Evolutionary conservation across 805 yeast genomes (phyloP).

Genomic region (Pichia exigua): DNA sequence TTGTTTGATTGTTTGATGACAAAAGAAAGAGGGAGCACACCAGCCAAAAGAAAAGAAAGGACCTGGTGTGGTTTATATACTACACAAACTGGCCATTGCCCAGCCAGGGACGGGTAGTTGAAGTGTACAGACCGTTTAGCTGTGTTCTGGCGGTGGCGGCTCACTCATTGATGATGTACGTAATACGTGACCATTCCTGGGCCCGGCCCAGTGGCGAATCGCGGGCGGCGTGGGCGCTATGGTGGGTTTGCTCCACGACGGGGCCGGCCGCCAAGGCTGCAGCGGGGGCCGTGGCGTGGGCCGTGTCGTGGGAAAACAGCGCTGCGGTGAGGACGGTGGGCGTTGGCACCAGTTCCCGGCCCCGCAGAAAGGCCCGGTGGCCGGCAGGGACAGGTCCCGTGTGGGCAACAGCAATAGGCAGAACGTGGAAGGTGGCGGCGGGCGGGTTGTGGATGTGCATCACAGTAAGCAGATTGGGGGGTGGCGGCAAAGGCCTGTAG

Average conservation of each 20-base stretch:
- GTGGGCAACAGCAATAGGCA: neutral
- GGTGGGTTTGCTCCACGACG: neutral
- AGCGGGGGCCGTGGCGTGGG: neutral
- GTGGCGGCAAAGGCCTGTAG: too few relatives aligned
- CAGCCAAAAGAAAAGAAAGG: neutral
- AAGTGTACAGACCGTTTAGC: too few relatives aligned
- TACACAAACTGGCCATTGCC: neutral
- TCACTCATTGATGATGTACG: neutral
- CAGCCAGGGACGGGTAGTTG: neutral
- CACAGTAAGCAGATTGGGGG: neutral
- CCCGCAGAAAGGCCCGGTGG: conserved; percentile 9
- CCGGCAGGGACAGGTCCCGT: neutral
- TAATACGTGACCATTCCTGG: neutral
- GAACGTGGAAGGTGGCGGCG: neutral
- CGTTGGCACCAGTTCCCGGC: conserved; percentile 10
- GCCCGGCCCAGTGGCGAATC: neutral
- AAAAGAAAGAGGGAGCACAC: neutral
- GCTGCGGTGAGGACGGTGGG: neutral
- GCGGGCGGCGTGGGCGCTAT: neutral
- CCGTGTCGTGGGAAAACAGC: neutral
- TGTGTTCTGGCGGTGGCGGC: too few relatives aligned
- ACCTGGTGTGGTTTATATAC: neutral
- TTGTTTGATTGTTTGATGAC: neutral
- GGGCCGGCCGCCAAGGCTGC: neutral
- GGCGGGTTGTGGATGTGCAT: neutral